Evolutionary conservation across 805 yeast genomes (phyloP), one percentile per base, ranked within the genome.

Genomic region (Ogataea degrootiae): DNA sequence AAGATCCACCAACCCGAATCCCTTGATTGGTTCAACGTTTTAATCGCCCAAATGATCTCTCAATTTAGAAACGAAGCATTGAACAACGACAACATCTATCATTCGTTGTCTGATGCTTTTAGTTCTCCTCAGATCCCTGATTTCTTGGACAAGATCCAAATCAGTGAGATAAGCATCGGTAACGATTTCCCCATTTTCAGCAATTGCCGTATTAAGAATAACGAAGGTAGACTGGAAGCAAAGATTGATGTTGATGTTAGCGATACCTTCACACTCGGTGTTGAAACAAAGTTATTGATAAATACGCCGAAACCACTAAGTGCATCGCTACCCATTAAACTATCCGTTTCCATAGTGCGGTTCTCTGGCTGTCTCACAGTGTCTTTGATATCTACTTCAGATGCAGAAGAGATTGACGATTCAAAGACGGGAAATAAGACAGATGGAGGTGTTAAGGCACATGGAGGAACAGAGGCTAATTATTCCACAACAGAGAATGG

Each of bases 121-220:
- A 70, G 74, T 42, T 70, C 74, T 16, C 79, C 83, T 53, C 79
- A 79, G 21, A 66, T 87, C 22, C 96, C 97, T 1, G 91, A 85
- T 46, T 92, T 83, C 63, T 65, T 94, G 42, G 97, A 85, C 61
- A 76, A 78, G 22, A 82, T 94, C 37, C 77, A 77, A 50, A 80
- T 94, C 42, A 86, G 91, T 1, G 97, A 92, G 59, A 81, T 94
- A 23, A 92, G 90, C 58, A 83, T 94, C 48, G 99, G 99, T 34
- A 87, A 89, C 62, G 97, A 91, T 65, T 94, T 84, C 62, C 99
- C 99, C 3, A 87, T 94, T 44, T 87, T 94, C 62, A 87, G 96
- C 47, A 94, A 94, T 61, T 94, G 99, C 66, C 76, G 96, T 43
- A 87, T 94, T 36, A 75, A 74, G 52, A 60, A 60, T 44, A 72